A percentile compares a stretch with the other conserved stretches of the same genome.
These are phyloP conservation scores for Citrullus colocynthis DNA, from an alignment of 306 rosid genomes.

Conservation along the genomic window DNA sequence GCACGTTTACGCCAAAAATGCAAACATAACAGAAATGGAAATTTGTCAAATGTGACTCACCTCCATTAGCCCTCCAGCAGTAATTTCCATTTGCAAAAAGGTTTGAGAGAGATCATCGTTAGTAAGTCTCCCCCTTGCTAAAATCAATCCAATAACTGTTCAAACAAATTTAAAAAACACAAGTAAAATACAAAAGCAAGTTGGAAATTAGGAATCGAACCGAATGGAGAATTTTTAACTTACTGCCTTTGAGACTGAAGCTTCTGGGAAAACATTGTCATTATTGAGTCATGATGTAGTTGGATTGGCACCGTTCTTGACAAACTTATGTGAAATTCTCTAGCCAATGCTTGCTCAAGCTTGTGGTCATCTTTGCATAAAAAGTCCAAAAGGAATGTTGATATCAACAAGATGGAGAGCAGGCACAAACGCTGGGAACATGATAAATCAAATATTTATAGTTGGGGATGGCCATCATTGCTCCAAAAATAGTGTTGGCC, in stretches of 20 bases:
- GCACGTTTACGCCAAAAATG: not conserved
- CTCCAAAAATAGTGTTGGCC: no score
- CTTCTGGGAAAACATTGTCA: slow-evolving; percentile 70
- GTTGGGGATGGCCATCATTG: no score
- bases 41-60: slow-evolving; percentile 16
- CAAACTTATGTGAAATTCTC: slow-evolving; percentile 75
- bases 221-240: slow-evolving; percentile 4
- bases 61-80: slow-evolving; percentile 59
- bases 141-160: slow-evolving; percentile 69
- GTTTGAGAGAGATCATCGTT: slow-evolving; percentile 75
- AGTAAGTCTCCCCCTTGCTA: slow-evolving; percentile 58
- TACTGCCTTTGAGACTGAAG: slow-evolving; percentile 59
- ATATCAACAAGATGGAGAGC: slow-evolving; percentile 52
- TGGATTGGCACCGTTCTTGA: slow-evolving; percentile 84
- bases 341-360: slow-evolving; percentile 61
- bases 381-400: slow-evolving; percentile 41
- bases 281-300: slow-evolving; percentile 68
- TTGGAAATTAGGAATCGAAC: not conserved
- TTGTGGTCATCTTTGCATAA: slow-evolving; percentile 48
- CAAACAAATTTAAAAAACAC: not conserved
- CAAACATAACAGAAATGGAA: not conserved
- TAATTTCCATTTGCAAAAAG: slow-evolving; percentile 57
- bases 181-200: not conserved
- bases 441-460: no score
- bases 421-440: slow-evolving; percentile 14